A percentile compares a stretch with the other conserved stretches of the same genome.
Conservation (phyloP, 208 protist genomes). For the Leishmania arabica region DNA sequence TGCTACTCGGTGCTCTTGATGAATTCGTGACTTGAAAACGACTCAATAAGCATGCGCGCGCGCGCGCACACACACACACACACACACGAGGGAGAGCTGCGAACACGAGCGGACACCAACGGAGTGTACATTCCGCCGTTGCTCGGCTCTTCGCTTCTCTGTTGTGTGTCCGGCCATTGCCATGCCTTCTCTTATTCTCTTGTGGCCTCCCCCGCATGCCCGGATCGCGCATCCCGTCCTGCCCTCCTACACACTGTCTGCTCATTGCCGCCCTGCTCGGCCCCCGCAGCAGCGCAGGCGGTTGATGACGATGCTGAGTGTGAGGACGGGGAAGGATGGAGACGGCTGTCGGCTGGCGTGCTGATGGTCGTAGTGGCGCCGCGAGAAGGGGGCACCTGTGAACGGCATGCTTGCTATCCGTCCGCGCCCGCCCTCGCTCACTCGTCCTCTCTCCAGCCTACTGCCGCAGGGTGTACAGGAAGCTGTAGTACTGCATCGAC, state of each 20-base stretch:
- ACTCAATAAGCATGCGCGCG: neutral
- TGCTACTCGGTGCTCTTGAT: neutral
- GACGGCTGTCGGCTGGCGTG: no score
- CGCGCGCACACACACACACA: neutral
- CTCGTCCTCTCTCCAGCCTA: constrained; percentile 16
- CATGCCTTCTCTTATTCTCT: neutral
- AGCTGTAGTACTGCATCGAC: constrained; percentile 85
- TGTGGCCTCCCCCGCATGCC: neutral
- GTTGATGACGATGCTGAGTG: neutral
- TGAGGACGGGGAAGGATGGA: neutral
- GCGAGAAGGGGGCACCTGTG: neutral
- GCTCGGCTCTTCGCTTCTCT: neutral
- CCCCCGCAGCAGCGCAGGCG: neutral
- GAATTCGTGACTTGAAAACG: neutral
- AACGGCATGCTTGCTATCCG: neutral
- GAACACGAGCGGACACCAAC: neutral
- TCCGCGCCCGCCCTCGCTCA: neutral
- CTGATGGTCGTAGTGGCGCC: neutral
- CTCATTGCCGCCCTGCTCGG: neutral
- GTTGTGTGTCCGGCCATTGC: neutral
- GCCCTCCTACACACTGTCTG: neutral
- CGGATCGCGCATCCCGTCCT: neutral
- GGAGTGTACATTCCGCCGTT: neutral
- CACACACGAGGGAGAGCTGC: neutral
- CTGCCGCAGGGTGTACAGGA: constrained; percentile 79